Evolutionary conservation across 768 basidiomycete species (phyloP), one percentile per base, ranked within the genome.

Genomic region (Tubosaeta brunneosetosa): DNA sequence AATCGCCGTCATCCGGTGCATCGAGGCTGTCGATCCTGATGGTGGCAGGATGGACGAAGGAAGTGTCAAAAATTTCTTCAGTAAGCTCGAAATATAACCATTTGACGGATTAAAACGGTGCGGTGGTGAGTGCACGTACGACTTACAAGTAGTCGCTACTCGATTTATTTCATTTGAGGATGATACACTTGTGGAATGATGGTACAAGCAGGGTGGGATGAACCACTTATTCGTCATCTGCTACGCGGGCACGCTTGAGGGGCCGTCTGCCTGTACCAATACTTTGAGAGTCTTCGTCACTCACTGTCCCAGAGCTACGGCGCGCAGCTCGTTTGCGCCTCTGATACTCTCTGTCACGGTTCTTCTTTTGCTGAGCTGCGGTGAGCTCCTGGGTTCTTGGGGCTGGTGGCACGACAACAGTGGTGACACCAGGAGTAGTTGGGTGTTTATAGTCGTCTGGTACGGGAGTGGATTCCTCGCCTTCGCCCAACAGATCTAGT

Each of bases 311-410:
- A 17, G 79, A 77, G 51, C 86, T 85, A 47, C 83, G 77, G 48
- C 79, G 77, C 43, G 71, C 68, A 13, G 86, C 87, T 19, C 88
- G 77, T 63, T 89, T 90, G 68, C 81, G 82, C 51, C 89, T 72
- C 64, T 91, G 88, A 63, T 90, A 91, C 59, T 90, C 87, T 54
- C 85, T 77, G 62, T 91, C 89, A n/a, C 88, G 75, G 44, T 82
- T 72, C 68, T 85, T 86, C 70, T 91, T 91, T 58, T 83, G 79
- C 60, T 88, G 85, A 0, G 85, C 85, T 11, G 85, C 78, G 7
- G 81, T 80, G 19, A 86, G 70, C 55, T 88, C 88, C 57, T 85
- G 83, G 10, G 73, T 73, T 45, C 82, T 74, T 16, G 86, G 78
- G 5, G 88, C 87, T 19, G 88, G 86, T 3, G 86, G 87, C 0